Evolutionary conservation across 225 moss, liverwort and hornwort genomes (phyloP).

Genomic region (Polytrichum formosum): DNA sequence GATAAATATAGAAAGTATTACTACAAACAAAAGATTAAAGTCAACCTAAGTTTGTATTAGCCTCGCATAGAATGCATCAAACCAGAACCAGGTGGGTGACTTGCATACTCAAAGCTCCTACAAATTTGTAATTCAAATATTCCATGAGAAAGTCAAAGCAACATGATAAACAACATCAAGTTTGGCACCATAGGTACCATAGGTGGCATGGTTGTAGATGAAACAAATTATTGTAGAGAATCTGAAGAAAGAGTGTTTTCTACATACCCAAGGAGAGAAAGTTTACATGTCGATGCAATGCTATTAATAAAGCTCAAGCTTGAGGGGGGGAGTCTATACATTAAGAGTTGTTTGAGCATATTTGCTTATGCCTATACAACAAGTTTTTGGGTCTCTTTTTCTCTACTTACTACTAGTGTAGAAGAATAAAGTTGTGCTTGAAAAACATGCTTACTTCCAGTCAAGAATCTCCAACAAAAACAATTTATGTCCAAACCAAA

Average conservation of each 20-base stretch:
- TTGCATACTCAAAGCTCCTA: too few relatives aligned
- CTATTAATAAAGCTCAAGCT: slow-evolving; percentile 3
- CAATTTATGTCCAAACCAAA: slow-evolving; percentile 8
- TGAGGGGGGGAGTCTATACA: background rate
- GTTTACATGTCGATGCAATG: slow-evolving; percentile 32
- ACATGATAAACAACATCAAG: slow-evolving; percentile 12
- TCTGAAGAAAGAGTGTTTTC: slow-evolving; percentile 17
- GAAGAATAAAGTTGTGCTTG: slow-evolving; percentile 32
- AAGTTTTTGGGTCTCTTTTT: background rate
- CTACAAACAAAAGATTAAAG: too few relatives aligned
- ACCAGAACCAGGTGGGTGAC: too few relatives aligned
- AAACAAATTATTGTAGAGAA: slow-evolving; percentile 14
- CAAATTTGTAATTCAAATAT: background rate
- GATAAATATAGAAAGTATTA: too few relatives aligned
- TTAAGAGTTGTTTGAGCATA: slow-evolving; percentile 15
- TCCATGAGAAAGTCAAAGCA: background rate
- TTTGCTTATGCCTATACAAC: slow-evolving; percentile 32
- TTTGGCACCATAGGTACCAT: slow-evolving; percentile 25
- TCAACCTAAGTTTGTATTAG: too few relatives aligned
- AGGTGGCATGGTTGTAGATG: slow-evolving; percentile 7
- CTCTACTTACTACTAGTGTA: slow-evolving; percentile 29
- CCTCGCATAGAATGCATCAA: too few relatives aligned
- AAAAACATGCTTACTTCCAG: slow-evolving; percentile 66
- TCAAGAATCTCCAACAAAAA: slow-evolving; percentile 86
- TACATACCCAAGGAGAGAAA: slow-evolving; percentile 14